Evolutionary conservation across 495 filamentous ascomycete species (phyloP), one percentile per base, ranked within the genome.

Genomic region (Penicillium odoratum): DNA sequence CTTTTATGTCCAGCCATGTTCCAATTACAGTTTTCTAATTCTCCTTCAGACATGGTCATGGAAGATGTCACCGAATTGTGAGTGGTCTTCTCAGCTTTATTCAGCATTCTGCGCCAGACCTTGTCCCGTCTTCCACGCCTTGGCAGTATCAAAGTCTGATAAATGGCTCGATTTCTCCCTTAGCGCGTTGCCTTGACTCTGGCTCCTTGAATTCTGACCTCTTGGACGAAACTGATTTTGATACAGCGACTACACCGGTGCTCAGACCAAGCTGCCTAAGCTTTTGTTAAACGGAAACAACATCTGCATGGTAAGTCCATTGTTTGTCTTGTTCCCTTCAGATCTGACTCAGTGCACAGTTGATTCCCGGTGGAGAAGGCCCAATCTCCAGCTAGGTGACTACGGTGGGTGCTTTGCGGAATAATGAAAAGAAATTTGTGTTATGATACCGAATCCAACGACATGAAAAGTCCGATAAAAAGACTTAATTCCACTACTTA

Each of bases 61-160:
- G 93, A 97, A 65, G 91, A 98, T 65, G 95, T 97, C 38, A 98
- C 92, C 13, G 94, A 98, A 73, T 96, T 93, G 93, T 98, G 84
- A 67, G 89, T 70, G 5, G 34, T 26, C 8, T 25, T 25, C 3
- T 44, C 47, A 42, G 26, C 33, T 44, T n/a, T 16, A 16, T 40
- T n/a, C 13, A 40, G 21, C 18, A 8, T 40, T 5, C 8, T 34
- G 38, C 36, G 2, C 7, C 33, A 30, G 16, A 38, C 11, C 5
- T 25, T 36, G 10, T n/a, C 15, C 44, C 51, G 18, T 10, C 21
- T 51, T 30, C 11, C 10, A 15, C 11, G 9, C 30, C 18, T 54
- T 21, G 51, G 15, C 51, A 45, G 29, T 15, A 44, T 30, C n/a
- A 33, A 25, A 49, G n/a, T 30, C 28, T 28, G 45, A 25, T 25